Percentiles rank a stretch among this genome's conserved stretches.
Conservation (phyloP, 1,284 basidiomycete genomes). For the Ustilago lituana region DNA sequence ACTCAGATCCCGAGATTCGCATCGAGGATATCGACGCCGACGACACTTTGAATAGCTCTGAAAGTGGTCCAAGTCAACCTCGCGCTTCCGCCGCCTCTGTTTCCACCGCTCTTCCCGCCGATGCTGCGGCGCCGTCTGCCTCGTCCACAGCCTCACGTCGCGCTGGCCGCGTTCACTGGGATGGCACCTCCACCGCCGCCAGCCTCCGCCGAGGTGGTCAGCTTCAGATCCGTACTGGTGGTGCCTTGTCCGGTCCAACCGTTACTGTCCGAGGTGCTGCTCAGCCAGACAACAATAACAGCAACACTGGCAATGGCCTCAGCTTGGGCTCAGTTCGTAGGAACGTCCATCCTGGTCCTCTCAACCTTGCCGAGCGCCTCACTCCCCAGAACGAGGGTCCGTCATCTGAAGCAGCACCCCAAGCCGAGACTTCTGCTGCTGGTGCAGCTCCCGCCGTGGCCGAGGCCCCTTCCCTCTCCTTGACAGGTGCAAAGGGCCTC, state of each 20-base stretch:
- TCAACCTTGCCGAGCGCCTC: constrained; percentile 53
- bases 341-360: constrained; percentile 59
- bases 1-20: constrained; percentile 12
- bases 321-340: constrained; percentile 49
- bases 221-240: constrained; percentile 33
- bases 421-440: neutral
- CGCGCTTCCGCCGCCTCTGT: constrained; percentile 9
- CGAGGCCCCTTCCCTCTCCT: constrained; percentile 40
- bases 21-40: constrained; percentile 17
- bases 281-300: constrained; percentile 10
- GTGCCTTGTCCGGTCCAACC: constrained; percentile 40
- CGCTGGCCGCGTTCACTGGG: constrained; percentile 46
- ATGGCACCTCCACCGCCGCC: constrained; percentile 43
- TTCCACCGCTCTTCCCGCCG: constrained; percentile 11
- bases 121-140: constrained; percentile 4
- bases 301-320: constrained; percentile 8
- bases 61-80: neutral
- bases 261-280: constrained; percentile 51
- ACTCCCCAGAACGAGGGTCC: constrained; percentile 19
- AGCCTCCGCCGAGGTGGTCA: constrained; percentile 34
- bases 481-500: constrained; percentile 56
- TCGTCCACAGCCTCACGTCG: constrained; percentile 15
- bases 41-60: constrained; percentile 13
- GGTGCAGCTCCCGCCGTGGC: constrained; percentile 1
- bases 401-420: constrained; percentile 1